A percentile compares a stretch with the other conserved stretches of the same genome.
Conservation (phyloP, 179 eudicot species). For the Carnegiea gigantea region DNA sequence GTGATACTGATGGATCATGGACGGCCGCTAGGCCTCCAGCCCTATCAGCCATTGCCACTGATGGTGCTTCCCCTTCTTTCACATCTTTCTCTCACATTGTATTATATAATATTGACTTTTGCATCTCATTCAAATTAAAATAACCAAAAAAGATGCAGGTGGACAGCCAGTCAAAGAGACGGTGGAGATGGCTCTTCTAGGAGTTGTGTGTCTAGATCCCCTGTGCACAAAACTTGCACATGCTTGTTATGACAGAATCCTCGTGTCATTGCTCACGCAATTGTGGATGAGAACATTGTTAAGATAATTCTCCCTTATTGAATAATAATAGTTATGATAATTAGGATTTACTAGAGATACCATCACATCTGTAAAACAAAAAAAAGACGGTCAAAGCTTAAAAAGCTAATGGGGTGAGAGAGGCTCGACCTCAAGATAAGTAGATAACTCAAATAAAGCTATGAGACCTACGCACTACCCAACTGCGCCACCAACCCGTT, state of each 20-base stretch:
- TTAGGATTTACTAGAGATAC: too few species aligned
- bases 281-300: neutral
- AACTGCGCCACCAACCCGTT: slow-evolving; percentile 42
- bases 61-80: too few species aligned
- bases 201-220: slow-evolving; percentile 4
- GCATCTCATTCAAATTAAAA: too few species aligned
- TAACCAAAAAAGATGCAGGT: slow-evolving; percentile 49
- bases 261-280: neutral
- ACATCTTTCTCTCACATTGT: too few species aligned
- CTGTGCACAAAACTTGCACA: slow-evolving; percentile 12
- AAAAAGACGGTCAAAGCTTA: too few species aligned
- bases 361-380: too few species aligned
- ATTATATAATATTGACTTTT: too few species aligned
- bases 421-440: slow-evolving; percentile 40
- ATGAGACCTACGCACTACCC: slow-evolving; percentile 44
- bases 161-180: slow-evolving; percentile 82
- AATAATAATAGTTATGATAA: too few species aligned
- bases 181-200: slow-evolving; percentile 57
- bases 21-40: too few species aligned
- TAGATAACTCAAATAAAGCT: slow-evolving; percentile 31
- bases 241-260: slow-evolving; percentile 7
- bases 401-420: slow-evolving; percentile 29
- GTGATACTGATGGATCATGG: too few species aligned
- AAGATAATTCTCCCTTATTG: too few species aligned
- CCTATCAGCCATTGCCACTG: too few species aligned